Conservation (phyloP, 352 stramenopile genomes). For the Globisporangium okanoganense region DNA sequence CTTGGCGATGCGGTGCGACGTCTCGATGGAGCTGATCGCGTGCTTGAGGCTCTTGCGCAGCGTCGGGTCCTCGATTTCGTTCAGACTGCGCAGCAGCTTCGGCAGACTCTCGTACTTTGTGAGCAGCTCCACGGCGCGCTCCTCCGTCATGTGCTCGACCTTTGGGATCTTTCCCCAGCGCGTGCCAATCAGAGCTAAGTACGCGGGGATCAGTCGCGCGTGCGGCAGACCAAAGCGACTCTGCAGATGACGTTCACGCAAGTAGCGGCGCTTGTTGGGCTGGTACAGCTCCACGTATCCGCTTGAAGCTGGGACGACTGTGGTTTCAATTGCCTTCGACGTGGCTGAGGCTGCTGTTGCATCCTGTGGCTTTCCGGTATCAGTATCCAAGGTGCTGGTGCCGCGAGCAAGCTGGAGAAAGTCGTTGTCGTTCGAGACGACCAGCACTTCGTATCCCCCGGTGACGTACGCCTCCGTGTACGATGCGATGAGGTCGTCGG, state of each 20-base stretch:
- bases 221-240: constrained; percentile 48
- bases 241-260: constrained; percentile 56
- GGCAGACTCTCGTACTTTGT: constrained; percentile 55
- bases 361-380: not conserved
- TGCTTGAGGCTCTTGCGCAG: constrained; percentile 67
- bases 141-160: constrained; percentile 51
- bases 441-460: constrained; percentile 47
- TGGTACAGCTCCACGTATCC: constrained; percentile 65
- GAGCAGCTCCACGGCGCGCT: constrained; percentile 58
- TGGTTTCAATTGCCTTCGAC: not conserved
- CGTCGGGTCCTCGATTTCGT: constrained; percentile 45
- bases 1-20: constrained; percentile 73
- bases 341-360: not conserved
- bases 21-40: constrained; percentile 69
- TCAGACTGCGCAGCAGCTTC: constrained; percentile 53
- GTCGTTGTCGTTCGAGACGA: constrained; percentile 73
- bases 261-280: constrained; percentile 62
- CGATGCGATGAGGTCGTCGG: constrained; percentile 66
- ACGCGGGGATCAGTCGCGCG: constrained; percentile 51
- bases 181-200: constrained; percentile 61
- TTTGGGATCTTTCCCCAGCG: constrained; percentile 63
- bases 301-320: not conserved
- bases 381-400: constrained; percentile 6
- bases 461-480: constrained; percentile 40
- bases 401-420: constrained; percentile 57